A percentile compares a stretch with the other conserved stretches of the same genome.
phyloP scores from a whole-genome alignment of 352 stramenopile species.

The Phytophthora vignae region DNA sequence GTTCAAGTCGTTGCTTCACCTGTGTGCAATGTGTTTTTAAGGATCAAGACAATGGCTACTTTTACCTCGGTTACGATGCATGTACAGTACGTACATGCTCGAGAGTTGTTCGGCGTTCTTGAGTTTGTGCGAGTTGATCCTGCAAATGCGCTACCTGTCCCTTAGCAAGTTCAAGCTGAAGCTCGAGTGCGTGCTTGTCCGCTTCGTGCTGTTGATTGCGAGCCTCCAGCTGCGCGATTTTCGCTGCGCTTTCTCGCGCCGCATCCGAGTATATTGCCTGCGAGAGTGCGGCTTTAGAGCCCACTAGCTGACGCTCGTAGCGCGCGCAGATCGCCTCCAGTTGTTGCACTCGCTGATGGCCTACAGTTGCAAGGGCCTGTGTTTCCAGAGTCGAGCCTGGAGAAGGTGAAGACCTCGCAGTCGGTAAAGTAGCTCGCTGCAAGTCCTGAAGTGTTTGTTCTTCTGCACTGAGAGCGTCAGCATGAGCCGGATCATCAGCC shows the following conservation, averaged over 20 bases:
- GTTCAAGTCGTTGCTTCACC: slow-evolving; percentile 36
- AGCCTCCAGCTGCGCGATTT: slow-evolving; percentile 44
- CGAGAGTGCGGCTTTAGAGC: slow-evolving; percentile 57
- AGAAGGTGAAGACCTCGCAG: slow-evolving; percentile 1
- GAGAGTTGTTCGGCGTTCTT: slow-evolving; percentile 33
- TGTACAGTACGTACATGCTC: slow-evolving; percentile 32
- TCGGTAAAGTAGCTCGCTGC: slow-evolving; percentile 33
- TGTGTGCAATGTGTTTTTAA: slow-evolving; percentile 6
- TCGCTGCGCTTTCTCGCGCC: slow-evolving; percentile 48
- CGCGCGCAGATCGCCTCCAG: slow-evolving; percentile 45
- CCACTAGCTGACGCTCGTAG: slow-evolving; percentile 65
- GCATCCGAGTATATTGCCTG: slow-evolving; percentile 53
- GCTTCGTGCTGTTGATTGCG: slow-evolving; percentile 38
- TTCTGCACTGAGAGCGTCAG: slow-evolving; percentile 39
- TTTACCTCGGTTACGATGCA: neutral
- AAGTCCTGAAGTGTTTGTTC: slow-evolving; percentile 63
- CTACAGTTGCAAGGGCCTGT: slow-evolving; percentile 50
- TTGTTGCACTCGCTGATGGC: slow-evolving; percentile 49
- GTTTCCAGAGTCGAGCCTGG: slow-evolving; percentile 41
- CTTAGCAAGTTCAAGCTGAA: slow-evolving; percentile 32
- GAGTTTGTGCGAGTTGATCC: slow-evolving; percentile 32
- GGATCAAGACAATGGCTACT: slow-evolving; percentile 6
- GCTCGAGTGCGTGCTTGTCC: slow-evolving; percentile 42
- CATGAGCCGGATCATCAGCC: slow-evolving; percentile 11
- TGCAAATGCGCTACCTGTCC: slow-evolving; percentile 28